Evolutionary conservation across 306 rosid genomes (phyloP).

Genomic region (Trifolium fragiferum): DNA sequence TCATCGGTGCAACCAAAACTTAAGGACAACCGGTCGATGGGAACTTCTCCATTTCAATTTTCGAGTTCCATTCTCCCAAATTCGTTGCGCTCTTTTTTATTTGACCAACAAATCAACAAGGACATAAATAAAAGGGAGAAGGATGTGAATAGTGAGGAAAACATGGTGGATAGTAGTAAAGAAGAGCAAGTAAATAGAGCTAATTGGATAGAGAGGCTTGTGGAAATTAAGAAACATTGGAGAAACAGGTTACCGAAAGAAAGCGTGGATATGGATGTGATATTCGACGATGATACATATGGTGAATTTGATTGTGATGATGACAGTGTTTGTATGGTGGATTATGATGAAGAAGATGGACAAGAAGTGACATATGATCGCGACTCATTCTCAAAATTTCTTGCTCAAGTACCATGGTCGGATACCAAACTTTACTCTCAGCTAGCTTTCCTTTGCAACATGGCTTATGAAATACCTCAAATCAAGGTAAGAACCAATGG

Average conservation of each 20-base stretch:
- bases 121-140: conserved; percentile 49
- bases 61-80: conserved; percentile 70
- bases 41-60: conserved; percentile 64
- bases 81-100: conserved; percentile 60
- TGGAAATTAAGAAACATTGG: conserved; percentile 87
- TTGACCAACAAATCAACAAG: conserved; percentile 66
- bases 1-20: conserved; percentile 57
- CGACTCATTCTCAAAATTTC: conserved; percentile 63
- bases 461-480: conserved; percentile 82
- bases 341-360: conserved; percentile 59
- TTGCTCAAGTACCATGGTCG: conserved; percentile 69
- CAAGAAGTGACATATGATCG: conserved; percentile 48
- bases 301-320: conserved; percentile 60
- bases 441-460: conserved; percentile 79
- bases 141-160: conserved; percentile 44
- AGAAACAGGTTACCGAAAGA: conserved; percentile 54
- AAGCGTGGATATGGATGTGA: conserved; percentile 45
- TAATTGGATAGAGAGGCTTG: conserved; percentile 86
- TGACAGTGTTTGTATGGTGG: conserved; percentile 61
- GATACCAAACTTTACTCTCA: conserved; percentile 74
- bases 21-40: conserved; percentile 54
- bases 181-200: conserved; percentile 64
- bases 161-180: conserved; percentile 32
- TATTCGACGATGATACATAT: conserved; percentile 18
- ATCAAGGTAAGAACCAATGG: conserved; percentile 59